A percentile compares a stretch with the other conserved stretches of the same genome.
Evolutionary conservation across 176 grass and related monocot genomes (phyloP).

Genomic region (Miscanthus lutarioriparius): DNA sequence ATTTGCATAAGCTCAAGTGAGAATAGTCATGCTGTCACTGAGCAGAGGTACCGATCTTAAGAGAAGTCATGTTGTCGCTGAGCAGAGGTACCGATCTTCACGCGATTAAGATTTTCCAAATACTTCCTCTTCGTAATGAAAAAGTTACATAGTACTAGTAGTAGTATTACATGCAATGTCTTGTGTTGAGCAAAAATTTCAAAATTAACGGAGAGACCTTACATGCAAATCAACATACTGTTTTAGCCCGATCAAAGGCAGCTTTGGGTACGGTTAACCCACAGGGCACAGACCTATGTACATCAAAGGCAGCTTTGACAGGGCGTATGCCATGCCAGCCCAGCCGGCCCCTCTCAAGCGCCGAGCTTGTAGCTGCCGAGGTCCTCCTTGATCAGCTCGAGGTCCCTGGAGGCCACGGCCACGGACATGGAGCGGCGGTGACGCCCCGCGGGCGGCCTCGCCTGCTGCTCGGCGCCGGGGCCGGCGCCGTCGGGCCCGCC

Average conservation of each 20-base stretch:
- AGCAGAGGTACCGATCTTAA: too few species aligned
- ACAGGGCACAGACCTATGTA: too few species aligned
- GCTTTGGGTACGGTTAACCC: background rate
- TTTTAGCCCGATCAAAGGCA: slow-evolving; percentile 14
- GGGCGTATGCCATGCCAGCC: too few species aligned
- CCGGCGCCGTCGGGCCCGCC: background rate
- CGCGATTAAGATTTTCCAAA: background rate
- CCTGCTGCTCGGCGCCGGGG: slow-evolving; percentile 28
- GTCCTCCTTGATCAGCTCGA: slow-evolving; percentile 55
- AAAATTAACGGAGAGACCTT: background rate
- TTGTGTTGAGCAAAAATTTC: background rate
- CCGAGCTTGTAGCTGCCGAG: slow-evolving; percentile 41
- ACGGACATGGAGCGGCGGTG: slow-evolving; percentile 48
- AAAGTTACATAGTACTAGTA: background rate
- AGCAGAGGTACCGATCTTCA: background rate
- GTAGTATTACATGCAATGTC: slow-evolving; percentile 16
- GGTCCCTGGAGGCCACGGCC: slow-evolving; percentile 48
- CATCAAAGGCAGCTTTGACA: too few species aligned
- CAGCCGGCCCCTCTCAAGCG: background rate
- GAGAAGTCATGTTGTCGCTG: too few species aligned
- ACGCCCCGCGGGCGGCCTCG: background rate
- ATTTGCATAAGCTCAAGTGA: too few species aligned
- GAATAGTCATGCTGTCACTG: too few species aligned
- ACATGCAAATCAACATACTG: too few species aligned
- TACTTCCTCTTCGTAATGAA: slow-evolving; percentile 10